Evolutionary conservation across 1,284 basidiomycete genomes (phyloP).

Genomic region (Agaricales sp.): DNA sequence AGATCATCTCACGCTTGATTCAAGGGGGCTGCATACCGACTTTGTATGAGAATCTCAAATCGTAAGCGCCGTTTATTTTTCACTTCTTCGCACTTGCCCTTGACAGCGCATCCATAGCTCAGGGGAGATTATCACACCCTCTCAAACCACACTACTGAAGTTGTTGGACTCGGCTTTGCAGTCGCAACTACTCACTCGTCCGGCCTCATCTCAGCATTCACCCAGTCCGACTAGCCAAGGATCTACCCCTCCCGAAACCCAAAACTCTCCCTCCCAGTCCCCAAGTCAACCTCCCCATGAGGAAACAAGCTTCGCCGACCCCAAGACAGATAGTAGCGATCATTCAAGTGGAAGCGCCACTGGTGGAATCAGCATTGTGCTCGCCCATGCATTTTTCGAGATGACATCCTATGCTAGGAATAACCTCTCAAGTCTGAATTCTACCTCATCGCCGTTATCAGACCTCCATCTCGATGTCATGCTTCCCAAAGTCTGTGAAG

Average conservation of each 20-base stretch:
- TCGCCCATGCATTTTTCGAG: neutral
- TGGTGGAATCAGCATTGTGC: conserved; percentile 1
- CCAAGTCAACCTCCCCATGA: neutral
- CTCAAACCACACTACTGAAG: conserved; percentile 80
- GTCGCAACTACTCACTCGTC: conserved; percentile 20
- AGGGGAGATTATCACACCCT: conserved; percentile 69
- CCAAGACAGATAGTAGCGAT: neutral
- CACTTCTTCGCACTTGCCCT: conserved; percentile 3
- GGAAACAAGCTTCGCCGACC: no score
- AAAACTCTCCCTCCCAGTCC: conserved; percentile 12
- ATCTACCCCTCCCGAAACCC: conserved; percentile 24
- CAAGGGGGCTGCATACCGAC: conserved; percentile 38
- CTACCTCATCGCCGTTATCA: conserved; percentile 13
- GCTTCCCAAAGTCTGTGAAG: conserved; percentile 70
- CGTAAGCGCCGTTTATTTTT: conserved; percentile 28
- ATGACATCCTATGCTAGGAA: neutral
- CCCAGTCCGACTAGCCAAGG: conserved; percentile 27
- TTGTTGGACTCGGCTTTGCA: conserved; percentile 75
- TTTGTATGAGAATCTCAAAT: conserved; percentile 37
- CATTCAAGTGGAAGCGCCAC: neutral
- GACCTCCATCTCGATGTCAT: conserved; percentile 42
- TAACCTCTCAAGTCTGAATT: conserved; percentile 6
- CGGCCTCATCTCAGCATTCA: conserved; percentile 18
- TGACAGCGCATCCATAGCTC: no score
- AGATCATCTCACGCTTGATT: conserved; percentile 42